Conservation (phyloP, 192 early-diverging fungal genomes). For the Coemansia sp. region DNA sequence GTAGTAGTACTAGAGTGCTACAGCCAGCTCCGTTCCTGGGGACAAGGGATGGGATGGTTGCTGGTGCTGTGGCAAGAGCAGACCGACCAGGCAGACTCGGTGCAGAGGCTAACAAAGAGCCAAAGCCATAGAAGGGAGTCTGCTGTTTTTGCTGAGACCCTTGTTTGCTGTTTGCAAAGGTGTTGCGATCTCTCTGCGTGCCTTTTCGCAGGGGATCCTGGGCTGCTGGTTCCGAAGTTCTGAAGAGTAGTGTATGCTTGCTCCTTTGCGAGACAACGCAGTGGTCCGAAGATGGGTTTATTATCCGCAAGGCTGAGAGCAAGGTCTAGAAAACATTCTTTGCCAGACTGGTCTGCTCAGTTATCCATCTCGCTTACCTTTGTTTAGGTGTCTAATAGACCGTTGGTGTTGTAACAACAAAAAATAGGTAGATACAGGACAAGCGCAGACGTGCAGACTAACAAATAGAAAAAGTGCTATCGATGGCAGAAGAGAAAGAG, state of each 20-base stretch:
- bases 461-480: neutral
- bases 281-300: neutral
- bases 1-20: no score
- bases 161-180: neutral
- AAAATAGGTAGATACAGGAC: neutral
- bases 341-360: neutral
- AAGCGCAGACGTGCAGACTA: neutral
- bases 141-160: neutral
- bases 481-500: slow-evolving; percentile 1
- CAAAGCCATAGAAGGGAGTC: neutral
- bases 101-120: neutral
- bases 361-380: neutral
- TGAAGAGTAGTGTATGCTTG: neutral
- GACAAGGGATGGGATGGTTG: no score
- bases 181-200: neutral
- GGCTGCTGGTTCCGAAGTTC: neutral
- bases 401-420: neutral
- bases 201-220: neutral
- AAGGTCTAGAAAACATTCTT: neutral
- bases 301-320: no score
- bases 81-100: neutral
- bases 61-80: neutral
- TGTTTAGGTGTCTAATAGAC: neutral
- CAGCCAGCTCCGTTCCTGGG: no score
- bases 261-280: neutral